Evolutionary conservation across 768 basidiomycete genomes (phyloP), one percentile per base, ranked within the genome.

Genomic region (Calocera viscosa): DNA sequence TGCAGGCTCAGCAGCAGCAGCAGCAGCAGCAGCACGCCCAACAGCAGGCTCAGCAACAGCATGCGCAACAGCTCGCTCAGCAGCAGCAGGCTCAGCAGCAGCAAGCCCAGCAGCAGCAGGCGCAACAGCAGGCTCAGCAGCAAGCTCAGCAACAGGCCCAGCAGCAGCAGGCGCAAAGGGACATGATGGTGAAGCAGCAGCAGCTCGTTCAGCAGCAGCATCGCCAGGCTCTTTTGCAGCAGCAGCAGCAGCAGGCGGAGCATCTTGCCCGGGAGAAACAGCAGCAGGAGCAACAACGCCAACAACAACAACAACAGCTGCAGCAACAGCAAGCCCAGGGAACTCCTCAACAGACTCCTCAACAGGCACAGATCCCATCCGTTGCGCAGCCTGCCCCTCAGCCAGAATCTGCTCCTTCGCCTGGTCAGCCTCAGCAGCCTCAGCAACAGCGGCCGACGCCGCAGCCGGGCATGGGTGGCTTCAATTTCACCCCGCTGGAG

Each of bases 151-250:
- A 53, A 33, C 66, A 67, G 66, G 53, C 60, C 24, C 49, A 63
- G 17, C 43, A 33, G 26, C 65, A 66, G 65, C 65, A 66, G 43
- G 41, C 43, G 2, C 66, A 67, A 14, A 12, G 40, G 53, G 49
- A 67, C 64, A 19, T 53, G 5, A 10, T 28, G 10, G 7, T 24
- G 3, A 49, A 53, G 66, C 64, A 47, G 43, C 65, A 66, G 39
- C 65, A 49, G 32, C n/a, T n/a, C 41, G 43, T 49, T 16, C 65
- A 49, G 43, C 65, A 66, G 32, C 65, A 39, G 64, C 64, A 64
- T 14, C 19, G 53, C 11, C 53, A 60, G 16, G 53, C 53, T 26
- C 14, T 60, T 3, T 28, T 60, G 30, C 53, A 60, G 53, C 53
- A 60, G 53, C 53, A 60, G 24, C 53, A 67, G 34, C 63, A 67